Evolutionary conservation across 208 protist species (phyloP), one percentile per base, ranked within the genome.

Genomic region (Pavlovales sp.): DNA sequence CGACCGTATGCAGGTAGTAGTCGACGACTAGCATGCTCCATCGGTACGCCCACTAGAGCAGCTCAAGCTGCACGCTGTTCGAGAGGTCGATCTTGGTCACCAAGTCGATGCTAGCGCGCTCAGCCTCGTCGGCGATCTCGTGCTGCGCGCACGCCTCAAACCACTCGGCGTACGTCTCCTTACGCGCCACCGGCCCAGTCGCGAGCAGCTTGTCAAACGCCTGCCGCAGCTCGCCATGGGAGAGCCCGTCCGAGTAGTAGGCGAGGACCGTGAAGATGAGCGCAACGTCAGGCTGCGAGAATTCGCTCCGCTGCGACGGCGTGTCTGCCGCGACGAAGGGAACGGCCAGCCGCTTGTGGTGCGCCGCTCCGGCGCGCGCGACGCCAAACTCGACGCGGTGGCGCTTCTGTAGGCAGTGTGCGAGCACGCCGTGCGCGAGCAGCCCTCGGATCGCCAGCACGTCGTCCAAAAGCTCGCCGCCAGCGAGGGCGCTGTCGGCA

Each of bases 291-390:
- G 87, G 79, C 40, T 92, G 88, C 32, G 79, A 44, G 57, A 90
- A 91, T 85, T 91, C 91, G 84, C 75, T 34, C 37, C 90, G 90
- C 28, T 90, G 83, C 1, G 87, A n/a, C 0, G 91, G 91, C 0
- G 88, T 90, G 84, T 93, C 88, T 34, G 40, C 89, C 36, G 91
- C 89, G 26, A 71, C 47, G 80, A 84, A 93, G 14, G 91, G 91
- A 42, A 93, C 91, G 26, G 88, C 90, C 5, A 92, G n/a, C 20
- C 79, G 89, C 44, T 84, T 89, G 30, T 36, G n/a, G 32, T 26
- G 30, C 8, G 26, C 28, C 32, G 77, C 77, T 20, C 8, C 79
- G 66, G 4, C 67, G 32, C 32, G 76, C 18, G 77, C 67, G 39
- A 90, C 67, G 14, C 88, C 88, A 40, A 81, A 90, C n/a, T 88